A percentile compares a stretch with the other conserved stretches of the same genome.
phyloP scores from a whole-genome alignment of 1,284 basidiomycete species.

The Cryptococcus wingfieldii region DNA sequence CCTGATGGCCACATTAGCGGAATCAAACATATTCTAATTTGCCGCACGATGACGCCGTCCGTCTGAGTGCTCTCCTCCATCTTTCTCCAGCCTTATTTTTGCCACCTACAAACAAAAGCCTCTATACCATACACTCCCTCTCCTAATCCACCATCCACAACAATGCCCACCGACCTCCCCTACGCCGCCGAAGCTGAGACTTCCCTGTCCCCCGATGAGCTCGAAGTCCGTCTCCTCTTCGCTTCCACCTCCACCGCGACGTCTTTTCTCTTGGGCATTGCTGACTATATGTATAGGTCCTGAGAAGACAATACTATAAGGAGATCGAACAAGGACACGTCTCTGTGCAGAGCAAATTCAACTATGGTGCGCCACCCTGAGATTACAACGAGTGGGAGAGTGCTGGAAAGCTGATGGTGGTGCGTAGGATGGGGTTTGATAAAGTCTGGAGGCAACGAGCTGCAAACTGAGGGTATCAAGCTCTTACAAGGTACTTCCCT shows the following conservation, averaged over 20 bases:
- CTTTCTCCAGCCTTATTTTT: no score
- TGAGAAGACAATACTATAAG: slow-evolving; percentile 80
- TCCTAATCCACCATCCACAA: slow-evolving; percentile 2
- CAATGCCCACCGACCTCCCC: slow-evolving; percentile 72
- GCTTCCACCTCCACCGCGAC: not conserved
- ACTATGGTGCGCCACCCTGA: slow-evolving; percentile 62
- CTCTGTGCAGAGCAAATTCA: slow-evolving; percentile 95
- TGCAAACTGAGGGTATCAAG: slow-evolving; percentile 86
- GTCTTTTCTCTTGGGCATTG: not conserved
- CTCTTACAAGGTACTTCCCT: slow-evolving; percentile 71
- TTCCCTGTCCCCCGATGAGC: slow-evolving; percentile 81
- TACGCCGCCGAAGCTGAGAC: slow-evolving; percentile 93
- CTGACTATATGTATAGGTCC: slow-evolving; percentile 56
- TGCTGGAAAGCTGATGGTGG: not conserved
- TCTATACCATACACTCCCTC: not conserved
- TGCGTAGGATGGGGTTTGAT: slow-evolving; percentile 74
- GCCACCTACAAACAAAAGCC: not conserved
- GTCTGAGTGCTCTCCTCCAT: not conserved
- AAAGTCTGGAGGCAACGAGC: slow-evolving; percentile 73
- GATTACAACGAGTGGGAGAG: not conserved
- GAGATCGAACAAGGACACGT: slow-evolving; percentile 79
- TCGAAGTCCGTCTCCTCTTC: slow-evolving; percentile 59
- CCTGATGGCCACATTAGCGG: no score
- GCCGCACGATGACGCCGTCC: not conserved
- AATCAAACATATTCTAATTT: not conserved